A percentile compares a stretch with the other conserved stretches of the same genome.
Conservation (phyloP, 2,329 filamentous ascomycete genomes). For the Colletotrichum lentis region DNA sequence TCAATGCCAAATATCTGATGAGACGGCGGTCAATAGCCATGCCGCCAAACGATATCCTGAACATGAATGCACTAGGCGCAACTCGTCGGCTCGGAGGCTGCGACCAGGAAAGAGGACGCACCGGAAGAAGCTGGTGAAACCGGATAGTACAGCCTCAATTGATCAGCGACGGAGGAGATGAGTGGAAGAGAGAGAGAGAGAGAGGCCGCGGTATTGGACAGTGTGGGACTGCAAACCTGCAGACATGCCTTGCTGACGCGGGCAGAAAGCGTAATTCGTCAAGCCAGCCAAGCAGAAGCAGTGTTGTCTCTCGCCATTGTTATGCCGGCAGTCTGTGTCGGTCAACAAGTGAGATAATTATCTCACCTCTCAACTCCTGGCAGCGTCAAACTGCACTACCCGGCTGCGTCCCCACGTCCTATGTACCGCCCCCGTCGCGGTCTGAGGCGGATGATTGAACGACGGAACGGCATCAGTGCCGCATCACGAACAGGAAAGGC, state of each 20-base stretch:
- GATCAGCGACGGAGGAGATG: constrained; percentile 7
- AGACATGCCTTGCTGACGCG: constrained; percentile 28
- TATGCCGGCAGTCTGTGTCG: constrained; percentile 1
- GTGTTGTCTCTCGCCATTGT: constrained; percentile 10
- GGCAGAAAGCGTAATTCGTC: constrained; percentile 25
- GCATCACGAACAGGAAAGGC: not conserved
- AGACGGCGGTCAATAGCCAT: not conserved
- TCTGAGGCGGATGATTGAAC: not conserved
- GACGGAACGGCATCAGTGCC: not conserved
- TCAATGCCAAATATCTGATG: not conserved
- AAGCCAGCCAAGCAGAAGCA: constrained; percentile 19
- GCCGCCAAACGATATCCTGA: not conserved
- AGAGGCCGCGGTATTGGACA: constrained; percentile 17
- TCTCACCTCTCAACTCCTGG: constrained; percentile 2
- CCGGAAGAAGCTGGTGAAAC: constrained; percentile 27
- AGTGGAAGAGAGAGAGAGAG: not conserved
- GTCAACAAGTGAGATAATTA: constrained; percentile 10
- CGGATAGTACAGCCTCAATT: constrained; percentile 11
- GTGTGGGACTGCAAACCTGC: constrained; percentile 16
- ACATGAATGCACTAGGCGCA: constrained; percentile 8
- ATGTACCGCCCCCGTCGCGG: not conserved
- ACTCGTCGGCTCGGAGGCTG: constrained; percentile 19
- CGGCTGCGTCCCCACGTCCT: not conserved
- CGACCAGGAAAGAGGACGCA: constrained; percentile 21
- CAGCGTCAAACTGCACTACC: constrained; percentile 15